phyloP scores from a whole-genome alignment of 192 early-diverging fungal genomes.

The Coemansia sp. region DNA sequence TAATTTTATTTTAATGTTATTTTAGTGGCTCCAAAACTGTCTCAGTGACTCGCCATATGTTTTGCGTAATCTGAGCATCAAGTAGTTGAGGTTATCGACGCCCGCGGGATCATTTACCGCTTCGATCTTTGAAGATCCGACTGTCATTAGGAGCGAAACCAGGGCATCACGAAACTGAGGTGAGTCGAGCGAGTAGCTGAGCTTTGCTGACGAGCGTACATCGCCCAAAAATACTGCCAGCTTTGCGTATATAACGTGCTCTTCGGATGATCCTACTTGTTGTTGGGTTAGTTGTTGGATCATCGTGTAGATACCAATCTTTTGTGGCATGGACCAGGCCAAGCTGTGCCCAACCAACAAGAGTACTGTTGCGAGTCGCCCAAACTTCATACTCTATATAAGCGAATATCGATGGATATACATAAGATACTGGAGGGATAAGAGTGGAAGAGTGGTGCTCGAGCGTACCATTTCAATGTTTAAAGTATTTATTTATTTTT shows the following conservation, averaged over 20 bases:
- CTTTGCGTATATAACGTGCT: constrained; percentile 39
- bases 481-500: background rate
- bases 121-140: constrained; percentile 27
- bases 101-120: constrained; percentile 32
- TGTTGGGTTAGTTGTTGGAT: constrained; percentile 31
- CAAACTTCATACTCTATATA: background rate
- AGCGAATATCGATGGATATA: background rate
- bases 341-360: constrained; percentile 15
- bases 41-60: constrained; percentile 36
- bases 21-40: constrained; percentile 16
- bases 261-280: constrained; percentile 26
- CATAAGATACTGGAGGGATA: background rate
- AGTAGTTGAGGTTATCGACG: constrained; percentile 38
- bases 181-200: constrained; percentile 29
- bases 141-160: constrained; percentile 25
- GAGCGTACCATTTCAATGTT: background rate
- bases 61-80: constrained; percentile 28
- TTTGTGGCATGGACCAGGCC: constrained; percentile 41
- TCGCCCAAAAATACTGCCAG: constrained; percentile 41
- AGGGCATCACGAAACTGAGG: constrained; percentile 38
- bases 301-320: constrained; percentile 48
- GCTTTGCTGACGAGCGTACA: constrained; percentile 27
- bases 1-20: too few species aligned
- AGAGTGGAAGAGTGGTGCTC: background rate
- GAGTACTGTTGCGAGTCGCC: constrained; percentile 1